Percentiles rank a stretch among this genome's conserved stretches.
Evolutionary conservation across 2,329 filamentous ascomycete species (phyloP).

Genomic region (Bipolaris cookei): DNA sequence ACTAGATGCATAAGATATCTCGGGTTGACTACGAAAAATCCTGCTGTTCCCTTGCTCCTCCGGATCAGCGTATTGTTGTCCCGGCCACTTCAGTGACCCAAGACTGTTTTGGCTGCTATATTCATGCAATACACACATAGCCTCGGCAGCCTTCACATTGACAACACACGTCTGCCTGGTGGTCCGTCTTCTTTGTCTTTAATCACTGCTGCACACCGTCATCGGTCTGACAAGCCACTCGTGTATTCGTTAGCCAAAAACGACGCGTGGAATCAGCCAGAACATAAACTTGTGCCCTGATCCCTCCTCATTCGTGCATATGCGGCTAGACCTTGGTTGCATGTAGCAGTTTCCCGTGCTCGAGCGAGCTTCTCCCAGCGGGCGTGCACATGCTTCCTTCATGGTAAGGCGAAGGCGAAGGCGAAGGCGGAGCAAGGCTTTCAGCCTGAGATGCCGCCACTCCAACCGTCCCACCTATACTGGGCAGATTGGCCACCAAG

Average conservation of each 20-base stretch:
- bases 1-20: slow-evolving; percentile 2
- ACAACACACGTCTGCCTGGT: slow-evolving; percentile 12
- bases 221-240: slow-evolving; percentile 23
- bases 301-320: slow-evolving; percentile 42
- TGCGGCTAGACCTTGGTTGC: slow-evolving; percentile 47
- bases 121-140: slow-evolving; percentile 17
- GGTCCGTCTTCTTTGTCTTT: slow-evolving; percentile 11
- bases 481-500: slow-evolving; percentile 3
- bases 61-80: slow-evolving; percentile 10
- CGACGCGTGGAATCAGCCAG: slow-evolving; percentile 25
- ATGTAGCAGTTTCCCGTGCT: slow-evolving; percentile 40
- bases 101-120: slow-evolving; percentile 15
- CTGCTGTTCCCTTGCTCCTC: slow-evolving; percentile 4
- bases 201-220: slow-evolving; percentile 14
- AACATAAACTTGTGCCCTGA: slow-evolving; percentile 28
- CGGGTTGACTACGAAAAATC: slow-evolving; percentile 4
- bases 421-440: slow-evolving; percentile 12
- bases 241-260: slow-evolving; percentile 28
- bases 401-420: slow-evolving; percentile 14
- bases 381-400: slow-evolving; percentile 8
- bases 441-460: slow-evolving; percentile 30
- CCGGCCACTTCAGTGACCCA: slow-evolving; percentile 16
- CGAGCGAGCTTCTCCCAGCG: slow-evolving; percentile 28
- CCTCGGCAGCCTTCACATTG: slow-evolving; percentile 8
- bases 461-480: slow-evolving; percentile 7